These are phyloP conservation scores for Reutealis trisperma DNA, from an alignment of 345 rosid species.

Conservation along the genomic window DNA sequence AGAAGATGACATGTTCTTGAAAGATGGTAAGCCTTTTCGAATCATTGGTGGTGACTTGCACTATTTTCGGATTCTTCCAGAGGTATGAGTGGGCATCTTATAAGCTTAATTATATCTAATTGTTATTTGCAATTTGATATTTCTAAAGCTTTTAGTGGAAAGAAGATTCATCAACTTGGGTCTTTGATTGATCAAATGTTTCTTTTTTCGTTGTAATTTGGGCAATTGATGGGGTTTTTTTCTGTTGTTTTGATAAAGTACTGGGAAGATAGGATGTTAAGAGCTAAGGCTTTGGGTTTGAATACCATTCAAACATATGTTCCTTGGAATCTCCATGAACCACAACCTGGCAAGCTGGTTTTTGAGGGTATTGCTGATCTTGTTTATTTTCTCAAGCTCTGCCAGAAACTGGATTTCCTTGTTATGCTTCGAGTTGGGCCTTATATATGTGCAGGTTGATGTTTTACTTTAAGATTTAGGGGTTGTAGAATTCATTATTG, in stretches of 20 bases:
- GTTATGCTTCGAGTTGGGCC: conserved; percentile 98
- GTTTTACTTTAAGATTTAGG: not conserved
- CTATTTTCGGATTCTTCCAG: conserved; percentile 81
- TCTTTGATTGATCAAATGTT: not conserved
- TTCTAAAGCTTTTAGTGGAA: too few relatives aligned
- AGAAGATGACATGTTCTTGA: conserved; percentile 76
- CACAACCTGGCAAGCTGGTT: conserved; percentile 65
- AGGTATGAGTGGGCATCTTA: conserved; percentile 40
- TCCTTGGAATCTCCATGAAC: conserved; percentile 97
- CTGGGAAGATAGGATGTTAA: conserved; percentile 87
- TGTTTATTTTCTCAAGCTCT: conserved; percentile 66
- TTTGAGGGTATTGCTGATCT: conserved; percentile 82
- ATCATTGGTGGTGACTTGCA: conserved; percentile 96
- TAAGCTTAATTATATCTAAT: too few relatives aligned
- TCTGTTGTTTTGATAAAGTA: conserved; percentile 45
- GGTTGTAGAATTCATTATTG: not conserved
- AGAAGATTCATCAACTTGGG: too few relatives aligned
- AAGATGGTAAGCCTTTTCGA: conserved; percentile 65
- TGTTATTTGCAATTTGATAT: not conserved
- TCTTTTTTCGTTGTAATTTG: not conserved
- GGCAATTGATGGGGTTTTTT: conserved; percentile 1
- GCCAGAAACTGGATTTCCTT: conserved; percentile 73
- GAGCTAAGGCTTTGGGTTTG: conserved; percentile 86
- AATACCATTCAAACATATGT: conserved; percentile 86
- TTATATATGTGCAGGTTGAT: conserved; percentile 85